Evolutionary conservation across 2,329 filamentous ascomycete species (phyloP), one percentile per base, ranked within the genome.

Genomic region (Elsinoe batatas): DNA sequence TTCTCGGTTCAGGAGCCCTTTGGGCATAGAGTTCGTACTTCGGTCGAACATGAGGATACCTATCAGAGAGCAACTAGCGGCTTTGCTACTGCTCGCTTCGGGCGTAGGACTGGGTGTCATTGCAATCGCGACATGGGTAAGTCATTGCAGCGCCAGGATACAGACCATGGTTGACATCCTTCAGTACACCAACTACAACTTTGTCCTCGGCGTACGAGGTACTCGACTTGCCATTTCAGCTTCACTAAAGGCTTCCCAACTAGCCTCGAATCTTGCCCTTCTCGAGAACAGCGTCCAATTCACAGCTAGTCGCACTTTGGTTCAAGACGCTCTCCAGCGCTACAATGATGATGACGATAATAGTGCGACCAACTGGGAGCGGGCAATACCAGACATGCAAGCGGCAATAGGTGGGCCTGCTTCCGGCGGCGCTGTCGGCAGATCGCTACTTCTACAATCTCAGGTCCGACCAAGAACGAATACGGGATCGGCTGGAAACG

Each of bases 31-130:
- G 40, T 44, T 38, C 4, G 13, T 33, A 38, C 36, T 22, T 15
- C n/a, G 36, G n/a, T 32, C 43, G n/a, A 18, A 22, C 20, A 91
- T 95, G 88, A 83, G 89, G 69, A 82, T 95, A 68, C 85, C 87
- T 57, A 95, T 95, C 65, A 81, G 89, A 62, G 84, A 91, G 73
- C 91, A 96, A 79, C 79, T 96, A 64, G 88, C 83, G 62, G 77
- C 84, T 69, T 78, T 95, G 61, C 88, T 95, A 64, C 75, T 93
- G 61, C 67, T 88, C 58, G 82, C 86, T 58, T 83, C 88, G 49
- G 79, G 94, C 57, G 73, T 87, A 57, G 84, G 85, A 54, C 79
- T 95, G 59, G 82, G 85, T 56, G 82, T 95, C 59, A 79, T 95
- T 59, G 83, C 88, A 13, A 80, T 95, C 60, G 88, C 90, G 64